Conservation (phyloP, 2,329 filamentous ascomycete species). For the Scortechinia acanthostroma region DNA sequence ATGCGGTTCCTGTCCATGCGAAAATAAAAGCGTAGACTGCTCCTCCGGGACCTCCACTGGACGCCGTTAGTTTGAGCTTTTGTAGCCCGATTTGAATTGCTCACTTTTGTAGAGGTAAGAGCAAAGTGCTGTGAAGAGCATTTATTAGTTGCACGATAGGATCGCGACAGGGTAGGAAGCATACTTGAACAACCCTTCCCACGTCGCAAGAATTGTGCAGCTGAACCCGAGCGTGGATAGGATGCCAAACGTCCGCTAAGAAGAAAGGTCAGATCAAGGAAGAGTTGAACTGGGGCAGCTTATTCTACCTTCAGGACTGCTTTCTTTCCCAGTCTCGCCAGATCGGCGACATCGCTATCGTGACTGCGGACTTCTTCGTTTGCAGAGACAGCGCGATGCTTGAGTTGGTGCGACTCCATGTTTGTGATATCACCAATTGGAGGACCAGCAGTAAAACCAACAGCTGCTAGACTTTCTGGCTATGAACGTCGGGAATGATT, state of each 20-base stretch:
- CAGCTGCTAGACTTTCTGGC: too few species aligned
- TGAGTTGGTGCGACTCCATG: neutral
- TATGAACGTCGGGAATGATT: too few species aligned
- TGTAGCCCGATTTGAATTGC: too few species aligned
- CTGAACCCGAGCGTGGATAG: neutral
- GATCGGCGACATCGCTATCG: neutral
- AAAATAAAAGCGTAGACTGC: neutral
- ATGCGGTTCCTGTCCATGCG: neutral
- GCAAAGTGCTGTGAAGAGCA: neutral
- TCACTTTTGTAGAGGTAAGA: neutral
- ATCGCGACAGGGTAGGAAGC: neutral
- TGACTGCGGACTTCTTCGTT: neutral
- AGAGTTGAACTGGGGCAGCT: neutral
- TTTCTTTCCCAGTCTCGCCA: neutral
- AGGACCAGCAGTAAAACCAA: too few species aligned
- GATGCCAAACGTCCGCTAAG: neutral
- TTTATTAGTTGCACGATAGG: neutral
- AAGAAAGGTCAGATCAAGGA: neutral
- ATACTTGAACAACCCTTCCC: neutral
- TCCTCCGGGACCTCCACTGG: neutral
- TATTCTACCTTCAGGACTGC: neutral
- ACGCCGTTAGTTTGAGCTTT: neutral
- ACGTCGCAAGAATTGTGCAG: neutral
- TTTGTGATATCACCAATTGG: too few species aligned
- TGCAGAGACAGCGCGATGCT: neutral